Base-by-base conservation (phyloP, 2,329 filamentous ascomycete genomes). In the Alternaria sp. region DNA sequence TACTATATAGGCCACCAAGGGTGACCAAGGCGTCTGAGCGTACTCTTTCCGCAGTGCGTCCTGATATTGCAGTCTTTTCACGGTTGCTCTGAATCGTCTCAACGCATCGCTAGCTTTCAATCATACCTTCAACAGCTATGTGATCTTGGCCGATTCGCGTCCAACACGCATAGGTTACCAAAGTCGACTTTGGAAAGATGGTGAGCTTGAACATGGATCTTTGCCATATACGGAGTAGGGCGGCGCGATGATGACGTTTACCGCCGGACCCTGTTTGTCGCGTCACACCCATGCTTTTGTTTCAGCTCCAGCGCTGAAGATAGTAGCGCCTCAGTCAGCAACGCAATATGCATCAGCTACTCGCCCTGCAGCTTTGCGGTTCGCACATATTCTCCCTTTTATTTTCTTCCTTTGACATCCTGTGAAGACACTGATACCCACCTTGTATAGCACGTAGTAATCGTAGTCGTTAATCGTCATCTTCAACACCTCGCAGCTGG, bases 301-400 rank as follows among this genome's bases (percentile, higher is more conserved):
- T 58, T 61, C 59, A 61, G 49, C 38, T 22, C 5, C 16, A 8
- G 8, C 6, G 38, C 38, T 51, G 12, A 41, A 51, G 32, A 54
- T 54, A 42, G 51, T 18, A 59, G 28, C 49, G 41, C 54, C 54
- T 58, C 55, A 54, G 55, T 54, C 55, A 61, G 59, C 59, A 54
- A 54, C 55, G n/a, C 57, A 39, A 57, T 30, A 58, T 61, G 59
- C 55, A 41, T 59, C 59, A 59, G 54, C 47, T 47, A 14, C 26
- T 11, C 28, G 36, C 24, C 48, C 59, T 52, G 28, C 57, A 61
- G 54, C 59, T 34, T 18, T 22, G 53, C 20, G 11, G 4, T 18
- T 22, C 9, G 28, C 36, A 38, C 52, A 42, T 26, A 14, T 30
- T 39, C 46, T 43, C 26, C 18, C 7, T 34, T 20, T 12, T 48